Conservation (phyloP, 2,329 filamentous ascomycete species). For the Aspergillus aculeatus region DNA sequence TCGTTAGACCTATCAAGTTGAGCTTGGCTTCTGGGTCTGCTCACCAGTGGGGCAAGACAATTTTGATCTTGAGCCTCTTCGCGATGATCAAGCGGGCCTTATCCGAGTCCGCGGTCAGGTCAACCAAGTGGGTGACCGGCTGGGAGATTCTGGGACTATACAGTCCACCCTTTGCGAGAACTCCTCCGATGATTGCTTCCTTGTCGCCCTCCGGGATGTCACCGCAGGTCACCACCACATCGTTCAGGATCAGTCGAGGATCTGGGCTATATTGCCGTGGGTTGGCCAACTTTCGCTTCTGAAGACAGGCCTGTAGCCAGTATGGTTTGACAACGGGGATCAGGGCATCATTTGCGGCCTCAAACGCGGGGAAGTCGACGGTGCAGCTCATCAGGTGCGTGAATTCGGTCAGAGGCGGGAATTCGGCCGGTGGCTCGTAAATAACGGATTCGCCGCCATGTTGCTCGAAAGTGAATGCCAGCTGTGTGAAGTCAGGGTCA, state of each 20-base stretch:
- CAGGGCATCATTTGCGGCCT: constrained; percentile 70
- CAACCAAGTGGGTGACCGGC: constrained; percentile 83
- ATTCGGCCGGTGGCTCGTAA: constrained; percentile 37
- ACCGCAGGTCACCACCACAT: constrained; percentile 77
- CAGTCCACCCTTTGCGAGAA: constrained; percentile 83
- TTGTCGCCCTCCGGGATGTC: constrained; percentile 83
- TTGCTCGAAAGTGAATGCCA: constrained; percentile 47
- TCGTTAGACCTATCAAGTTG: constrained; percentile 19
- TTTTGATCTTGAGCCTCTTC: constrained; percentile 70
- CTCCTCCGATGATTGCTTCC: constrained; percentile 87
- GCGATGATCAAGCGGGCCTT: constrained; percentile 59
- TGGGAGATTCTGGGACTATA: constrained; percentile 70
- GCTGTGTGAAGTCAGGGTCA: constrained; percentile 34
- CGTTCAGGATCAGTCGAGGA: constrained; percentile 83
- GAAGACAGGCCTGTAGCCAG: constrained; percentile 74
- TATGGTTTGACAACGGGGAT: constrained; percentile 78
- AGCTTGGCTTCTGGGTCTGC: background rate
- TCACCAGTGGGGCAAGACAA: constrained; percentile 91
- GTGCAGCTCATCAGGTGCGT: constrained; percentile 72
- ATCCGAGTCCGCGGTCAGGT: constrained; percentile 70
- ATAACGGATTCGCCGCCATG: constrained; percentile 51
- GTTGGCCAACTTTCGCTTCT: constrained; percentile 69
- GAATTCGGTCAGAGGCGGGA: constrained; percentile 47
- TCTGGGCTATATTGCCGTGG: constrained; percentile 87
- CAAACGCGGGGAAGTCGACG: constrained; percentile 88